A percentile compares a stretch with the other conserved stretches of the same genome.
phyloP scores from a whole-genome alignment of 2,329 filamentous ascomycete genomes.

The Albophoma yamanashiensis region DNA sequence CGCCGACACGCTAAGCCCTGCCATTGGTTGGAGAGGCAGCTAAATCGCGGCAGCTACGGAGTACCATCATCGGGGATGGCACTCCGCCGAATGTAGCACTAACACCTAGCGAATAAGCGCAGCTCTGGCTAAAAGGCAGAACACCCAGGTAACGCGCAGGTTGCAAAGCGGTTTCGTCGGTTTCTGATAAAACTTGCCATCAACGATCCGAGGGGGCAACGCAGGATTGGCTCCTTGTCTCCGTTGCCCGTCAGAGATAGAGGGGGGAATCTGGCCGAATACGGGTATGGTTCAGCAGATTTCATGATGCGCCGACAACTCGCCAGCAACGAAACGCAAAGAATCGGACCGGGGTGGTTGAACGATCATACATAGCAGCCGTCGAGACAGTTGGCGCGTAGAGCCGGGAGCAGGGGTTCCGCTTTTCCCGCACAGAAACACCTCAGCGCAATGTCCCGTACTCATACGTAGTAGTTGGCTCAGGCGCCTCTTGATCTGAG shows the following conservation, averaged over 20 bases:
- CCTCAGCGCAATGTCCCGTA: neutral
- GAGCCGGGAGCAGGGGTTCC: neutral
- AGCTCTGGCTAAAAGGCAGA: too few relatives aligned
- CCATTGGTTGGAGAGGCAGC: neutral
- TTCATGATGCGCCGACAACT: neutral
- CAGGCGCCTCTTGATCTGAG: neutral
- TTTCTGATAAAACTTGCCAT: neutral
- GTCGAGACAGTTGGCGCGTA: neutral
- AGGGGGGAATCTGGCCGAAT: neutral
- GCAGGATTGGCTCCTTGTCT: neutral
- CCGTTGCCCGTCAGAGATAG: neutral
- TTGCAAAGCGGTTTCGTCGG: neutral
- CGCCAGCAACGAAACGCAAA: neutral
- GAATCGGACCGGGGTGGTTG: neutral
- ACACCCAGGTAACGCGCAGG: too few relatives aligned
- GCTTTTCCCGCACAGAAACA: neutral
- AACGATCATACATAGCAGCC: neutral
- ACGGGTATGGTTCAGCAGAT: neutral
- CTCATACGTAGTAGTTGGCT: too few relatives aligned
- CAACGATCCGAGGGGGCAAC: neutral
- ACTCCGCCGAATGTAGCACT: neutral
- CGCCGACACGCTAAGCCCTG: neutral
- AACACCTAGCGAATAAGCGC: neutral
- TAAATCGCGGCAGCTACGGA: neutral
- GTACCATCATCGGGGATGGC: neutral